Evolutionary conservation across 352 stramenopile genomes (phyloP), one percentile per base, ranked within the genome.

Genomic region (Blastocystis sp.): DNA sequence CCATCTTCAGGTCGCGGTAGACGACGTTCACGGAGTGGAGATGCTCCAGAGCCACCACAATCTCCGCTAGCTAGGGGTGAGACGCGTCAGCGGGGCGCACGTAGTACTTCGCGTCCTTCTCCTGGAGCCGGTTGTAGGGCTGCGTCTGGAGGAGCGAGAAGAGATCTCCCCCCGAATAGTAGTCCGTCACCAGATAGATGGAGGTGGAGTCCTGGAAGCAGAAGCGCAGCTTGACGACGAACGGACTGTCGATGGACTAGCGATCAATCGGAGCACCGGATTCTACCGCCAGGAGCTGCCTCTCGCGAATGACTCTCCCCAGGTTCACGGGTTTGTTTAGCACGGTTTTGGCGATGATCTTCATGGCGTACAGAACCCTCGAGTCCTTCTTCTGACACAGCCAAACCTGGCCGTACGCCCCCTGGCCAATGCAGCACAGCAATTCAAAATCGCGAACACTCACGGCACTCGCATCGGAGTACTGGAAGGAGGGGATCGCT

Each of bases 141-240:
- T 94, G 92, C 29, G 93, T 91, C 29, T 93, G 92, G 66, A 96
- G 81, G 39, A 96, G 93, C 74, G 95, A 94, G 79, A 95, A 94
- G 66, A 96, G 90, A 31, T 94, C 95, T 31, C 94, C 94, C 37
- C 94, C 94, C 39, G 94, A 95, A 91, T 96, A 96, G 66, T 95
- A 96, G 88, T 96, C 94, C 93, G 95, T 96, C 10, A 96, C 94
- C 65, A 96, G 94, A 69, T 96, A 96, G 80, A 96, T 71, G 90
- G 95, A 95, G n/a, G 91, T 90, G 0, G 93, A 91, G 71, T 93
- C 95, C 90, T 96, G 94, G 91, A 96, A 96, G 12, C 93, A 93
- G 76, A 95, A 96, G 33, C 94, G 94, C 29, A 96, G 91, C 74
- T 94, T 94, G 16, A 96, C 94, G 50, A 95, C 92, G 81, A 96